phyloP scores from a whole-genome alignment of 495 filamentous ascomycete genomes.

The Glutinoglossum americanum region DNA sequence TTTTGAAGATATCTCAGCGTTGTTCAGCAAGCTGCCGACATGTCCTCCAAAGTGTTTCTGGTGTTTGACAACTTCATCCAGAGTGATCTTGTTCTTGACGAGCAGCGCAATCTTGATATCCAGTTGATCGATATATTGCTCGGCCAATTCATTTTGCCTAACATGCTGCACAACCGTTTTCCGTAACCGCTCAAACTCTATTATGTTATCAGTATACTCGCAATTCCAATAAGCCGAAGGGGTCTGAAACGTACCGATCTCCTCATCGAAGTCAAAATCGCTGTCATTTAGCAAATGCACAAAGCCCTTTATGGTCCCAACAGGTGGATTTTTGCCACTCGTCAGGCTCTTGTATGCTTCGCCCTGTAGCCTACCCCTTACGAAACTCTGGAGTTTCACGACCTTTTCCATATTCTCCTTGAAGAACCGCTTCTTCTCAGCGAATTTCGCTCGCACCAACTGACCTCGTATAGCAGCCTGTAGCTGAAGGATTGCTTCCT shows the following conservation, averaged over 20 bases:
- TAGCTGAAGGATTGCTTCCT: conserved; percentile 47
- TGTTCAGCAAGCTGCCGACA: conserved; percentile 65
- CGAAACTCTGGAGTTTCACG: conserved; percentile 93
- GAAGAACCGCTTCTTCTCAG: conserved; percentile 71
- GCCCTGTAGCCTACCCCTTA: conserved; percentile 80
- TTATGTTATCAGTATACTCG: conserved; percentile 3
- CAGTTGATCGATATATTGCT: conserved; percentile 93
- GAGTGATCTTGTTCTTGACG: conserved; percentile 97
- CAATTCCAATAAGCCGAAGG: neutral
- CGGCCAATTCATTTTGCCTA: conserved; percentile 85
- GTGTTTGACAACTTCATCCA: conserved; percentile 93
- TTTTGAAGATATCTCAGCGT: conserved; percentile 65
- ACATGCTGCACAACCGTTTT: conserved; percentile 95
- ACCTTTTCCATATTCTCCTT: conserved; percentile 97
- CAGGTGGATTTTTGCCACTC: conserved; percentile 90
- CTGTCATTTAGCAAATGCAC: conserved; percentile 96
- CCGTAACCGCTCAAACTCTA: conserved; percentile 72
- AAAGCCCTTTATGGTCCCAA: conserved; percentile 90
- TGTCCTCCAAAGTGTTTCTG: conserved; percentile 92
- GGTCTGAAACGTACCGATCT: conserved; percentile 29
- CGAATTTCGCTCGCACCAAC: conserved; percentile 52
- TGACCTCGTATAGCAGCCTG: conserved; percentile 57
- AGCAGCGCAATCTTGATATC: conserved; percentile 98
- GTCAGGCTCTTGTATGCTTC: conserved; percentile 94
- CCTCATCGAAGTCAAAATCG: conserved; percentile 96